phyloP scores from a whole-genome alignment of 1,139 yeast genomes.

The Candida sanyaensis region DNA sequence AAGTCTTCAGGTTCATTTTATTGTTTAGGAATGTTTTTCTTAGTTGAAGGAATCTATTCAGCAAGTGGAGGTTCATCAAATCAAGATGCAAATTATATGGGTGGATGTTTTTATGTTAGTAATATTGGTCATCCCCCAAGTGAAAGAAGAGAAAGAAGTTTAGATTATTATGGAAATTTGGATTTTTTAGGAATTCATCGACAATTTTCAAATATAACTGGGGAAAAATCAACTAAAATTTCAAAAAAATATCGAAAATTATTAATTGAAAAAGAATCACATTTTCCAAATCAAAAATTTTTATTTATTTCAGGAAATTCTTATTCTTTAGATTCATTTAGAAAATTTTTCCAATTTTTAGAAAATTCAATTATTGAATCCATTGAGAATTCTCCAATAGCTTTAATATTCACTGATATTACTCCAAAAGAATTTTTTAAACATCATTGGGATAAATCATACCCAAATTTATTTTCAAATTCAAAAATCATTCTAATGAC shows the following conservation, averaged over 20 bases:
- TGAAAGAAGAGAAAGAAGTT: constrained; percentile 65
- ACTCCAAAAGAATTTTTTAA: constrained; percentile 60
- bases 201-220: constrained; percentile 33
- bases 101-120: constrained; percentile 67
- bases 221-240: constrained; percentile 44
- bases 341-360: constrained; percentile 55
- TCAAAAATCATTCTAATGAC: constrained; percentile 68
- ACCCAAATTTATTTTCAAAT: constrained; percentile 19
- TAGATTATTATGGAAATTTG: constrained; percentile 73
- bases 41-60: constrained; percentile 84
- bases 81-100: constrained; percentile 31
- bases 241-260: constrained; percentile 60
- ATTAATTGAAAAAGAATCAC: constrained; percentile 57
- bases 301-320: constrained; percentile 66
- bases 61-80: constrained; percentile 52
- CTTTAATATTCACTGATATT: constrained; percentile 53
- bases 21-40: constrained; percentile 75
- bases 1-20: constrained; percentile 72
- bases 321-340: constrained; percentile 59
- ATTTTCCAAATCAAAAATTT: constrained; percentile 56
- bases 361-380: constrained; percentile 40
- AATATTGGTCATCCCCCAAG: constrained; percentile 88
- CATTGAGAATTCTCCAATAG: constrained; percentile 47
- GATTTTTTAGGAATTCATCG: constrained; percentile 75
- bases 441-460: constrained; percentile 68